Evolutionary conservation across 2,329 filamentous ascomycete genomes (phyloP).

Genomic region (Aspergillus nomiae): DNA sequence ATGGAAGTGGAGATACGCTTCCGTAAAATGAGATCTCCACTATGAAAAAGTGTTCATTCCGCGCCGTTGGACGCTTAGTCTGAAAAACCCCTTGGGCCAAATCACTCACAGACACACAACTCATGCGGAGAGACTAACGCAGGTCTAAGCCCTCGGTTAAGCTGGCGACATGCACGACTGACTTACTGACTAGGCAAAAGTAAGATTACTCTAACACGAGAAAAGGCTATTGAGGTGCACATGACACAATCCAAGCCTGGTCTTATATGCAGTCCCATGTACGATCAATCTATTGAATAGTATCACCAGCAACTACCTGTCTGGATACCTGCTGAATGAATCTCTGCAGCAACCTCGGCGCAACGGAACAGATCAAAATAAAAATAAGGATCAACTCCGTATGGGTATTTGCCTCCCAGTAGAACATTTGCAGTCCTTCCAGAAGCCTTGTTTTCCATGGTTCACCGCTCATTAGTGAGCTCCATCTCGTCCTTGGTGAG

Average conservation of each 20-base stretch:
- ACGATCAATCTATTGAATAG: background rate
- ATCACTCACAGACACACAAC: background rate
- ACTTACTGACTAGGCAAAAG: background rate
- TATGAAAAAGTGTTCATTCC: constrained; percentile 22
- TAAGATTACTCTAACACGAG: background rate
- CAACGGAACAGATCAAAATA: background rate
- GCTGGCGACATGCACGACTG: constrained; percentile 10
- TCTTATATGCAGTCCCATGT: background rate
- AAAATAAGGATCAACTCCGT: constrained; percentile 17
- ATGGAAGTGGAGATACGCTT: constrained; percentile 16
- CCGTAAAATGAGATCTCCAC: constrained; percentile 27
- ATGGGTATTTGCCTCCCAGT: constrained; percentile 15
- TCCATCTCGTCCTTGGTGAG: background rate
- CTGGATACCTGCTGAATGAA: background rate
- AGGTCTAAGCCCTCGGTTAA: constrained; percentile 9
- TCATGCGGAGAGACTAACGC: constrained; percentile 3
- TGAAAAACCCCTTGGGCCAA: background rate
- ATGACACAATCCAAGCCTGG: background rate
- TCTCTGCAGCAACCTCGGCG: background rate
- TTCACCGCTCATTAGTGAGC: constrained; percentile 19
- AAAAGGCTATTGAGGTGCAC: background rate
- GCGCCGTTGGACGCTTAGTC: constrained; percentile 18
- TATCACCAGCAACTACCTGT: background rate
- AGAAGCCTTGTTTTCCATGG: constrained; percentile 21
- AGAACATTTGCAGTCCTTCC: constrained; percentile 15